Evolutionary conservation across 2,329 filamentous ascomycete genomes (phyloP), one percentile per base, ranked within the genome.

Genomic region (Xylaria sp.): DNA sequence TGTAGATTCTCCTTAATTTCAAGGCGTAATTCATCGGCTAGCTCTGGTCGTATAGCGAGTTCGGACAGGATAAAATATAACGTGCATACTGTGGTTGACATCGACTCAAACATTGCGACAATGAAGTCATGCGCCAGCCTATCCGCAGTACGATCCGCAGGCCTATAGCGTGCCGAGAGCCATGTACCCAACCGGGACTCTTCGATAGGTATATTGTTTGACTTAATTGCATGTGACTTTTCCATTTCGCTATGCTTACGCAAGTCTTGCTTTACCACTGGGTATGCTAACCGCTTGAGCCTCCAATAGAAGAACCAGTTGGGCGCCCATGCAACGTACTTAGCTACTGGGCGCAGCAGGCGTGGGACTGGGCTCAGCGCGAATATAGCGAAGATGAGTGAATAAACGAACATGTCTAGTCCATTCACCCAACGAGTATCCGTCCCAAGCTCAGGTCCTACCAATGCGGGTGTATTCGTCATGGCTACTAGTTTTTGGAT

Each of bases 31-130:
- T 69, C 65, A n/a, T 68, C n/a, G 2, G 63, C 60, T 16, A 69
- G 21, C 0, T 61, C 69, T 1, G 69, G 66, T 21, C 64, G 64
- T 10, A 13, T 21, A 12, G 59, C 69, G 5, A 71, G 50, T 48
- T 72, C 71, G 1, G 58, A 44, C 4, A 72, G 40, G 32, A 70
- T 61, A 50, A 66, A 66, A 42, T 68, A 72, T 13, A 72, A 54
- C 9, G 59, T 60, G 6, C 60, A 29, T 3, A 64, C 35, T 1
- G 70, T 68, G 13, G 66, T 40, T 21, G 61, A 27, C 16, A 66
- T 66, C 4, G 72, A 66, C 37, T 71, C 71, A 63, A 73, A 73
- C 18, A 59, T 37, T 3, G 68, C 57, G 5, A 69, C 61, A 9
- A 73, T 63, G 40, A 66, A 60, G 48, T 73, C 70, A 5, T 65